Evolutionary conservation across 2,329 filamentous ascomycete genomes (phyloP).

Genomic region (Proliferodiscus dingleyae): DNA sequence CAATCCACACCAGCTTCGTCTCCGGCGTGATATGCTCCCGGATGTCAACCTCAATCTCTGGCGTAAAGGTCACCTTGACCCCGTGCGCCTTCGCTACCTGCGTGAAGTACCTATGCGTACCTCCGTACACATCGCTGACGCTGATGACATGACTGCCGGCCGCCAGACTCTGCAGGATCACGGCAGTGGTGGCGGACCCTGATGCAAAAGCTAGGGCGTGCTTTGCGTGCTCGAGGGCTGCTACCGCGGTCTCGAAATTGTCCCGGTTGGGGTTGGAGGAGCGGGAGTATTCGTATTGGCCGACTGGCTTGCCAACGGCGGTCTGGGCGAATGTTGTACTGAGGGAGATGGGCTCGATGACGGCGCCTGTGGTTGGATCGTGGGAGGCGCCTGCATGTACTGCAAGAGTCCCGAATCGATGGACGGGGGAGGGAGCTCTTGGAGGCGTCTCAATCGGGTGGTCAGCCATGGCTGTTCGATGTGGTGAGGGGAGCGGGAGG

Average conservation of each 20-base stretch:
- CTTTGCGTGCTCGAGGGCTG: constrained; percentile 85
- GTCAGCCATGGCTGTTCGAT: constrained; percentile 33
- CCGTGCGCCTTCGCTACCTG: constrained; percentile 94
- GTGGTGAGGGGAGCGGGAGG: constrained; percentile 4
- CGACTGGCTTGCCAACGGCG: constrained; percentile 79
- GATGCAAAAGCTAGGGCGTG: constrained; percentile 93
- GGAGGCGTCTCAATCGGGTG: constrained; percentile 68
- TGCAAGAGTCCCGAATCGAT: constrained; percentile 86
- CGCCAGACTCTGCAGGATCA: constrained; percentile 86
- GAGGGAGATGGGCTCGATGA: constrained; percentile 93
- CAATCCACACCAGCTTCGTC: constrained; percentile 96
- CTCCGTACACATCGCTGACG: constrained; percentile 95
- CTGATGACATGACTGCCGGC: constrained; percentile 91
- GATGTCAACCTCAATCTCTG: constrained; percentile 85
- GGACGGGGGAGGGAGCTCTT: constrained; percentile 65
- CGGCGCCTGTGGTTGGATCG: constrained; percentile 86
- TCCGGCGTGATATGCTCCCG: constrained; percentile 76
- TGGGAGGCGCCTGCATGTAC: constrained; percentile 91
- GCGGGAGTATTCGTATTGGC: constrained; percentile 87
- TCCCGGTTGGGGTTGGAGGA: constrained; percentile 92
- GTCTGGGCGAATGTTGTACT: constrained; percentile 96
- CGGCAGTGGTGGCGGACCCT: constrained; percentile 89
- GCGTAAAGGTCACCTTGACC: constrained; percentile 90
- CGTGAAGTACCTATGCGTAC: constrained; percentile 97
- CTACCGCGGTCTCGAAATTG: constrained; percentile 90